Percentiles rank a stretch among this genome's conserved stretches.
These are phyloP conservation scores for Chamaenerion angustifolium DNA, from an alignment of 345 rosid genomes.

Conservation along the genomic window DNA sequence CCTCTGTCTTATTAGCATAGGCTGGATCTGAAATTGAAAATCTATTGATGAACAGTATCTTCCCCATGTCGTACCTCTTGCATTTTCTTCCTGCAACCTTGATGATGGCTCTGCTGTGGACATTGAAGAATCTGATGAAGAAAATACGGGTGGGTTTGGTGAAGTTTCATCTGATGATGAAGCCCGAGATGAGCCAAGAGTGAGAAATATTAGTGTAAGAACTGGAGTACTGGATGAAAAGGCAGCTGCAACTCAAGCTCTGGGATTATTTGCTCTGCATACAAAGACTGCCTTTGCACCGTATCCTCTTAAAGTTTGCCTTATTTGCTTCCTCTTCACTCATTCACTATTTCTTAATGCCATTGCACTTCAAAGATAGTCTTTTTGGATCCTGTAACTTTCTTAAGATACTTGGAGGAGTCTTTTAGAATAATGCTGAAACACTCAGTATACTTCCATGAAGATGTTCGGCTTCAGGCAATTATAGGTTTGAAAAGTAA, in stretches of 20 bases:
- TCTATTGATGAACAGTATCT: slow-evolving; percentile 51
- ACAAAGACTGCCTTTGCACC: slow-evolving; percentile 67
- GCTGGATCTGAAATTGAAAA: neutral
- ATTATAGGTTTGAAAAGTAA: slow-evolving; percentile 69
- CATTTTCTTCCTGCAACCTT: slow-evolving; percentile 86
- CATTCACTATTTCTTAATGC: neutral
- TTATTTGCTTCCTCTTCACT: neutral
- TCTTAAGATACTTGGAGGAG: slow-evolving; percentile 79
- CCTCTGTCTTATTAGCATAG: neutral
- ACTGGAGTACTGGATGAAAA: slow-evolving; percentile 98
- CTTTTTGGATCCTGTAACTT: slow-evolving; percentile 32
- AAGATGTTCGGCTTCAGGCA: slow-evolving; percentile 98
- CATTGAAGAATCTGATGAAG: slow-evolving; percentile 88
- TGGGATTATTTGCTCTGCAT: slow-evolving; percentile 91
- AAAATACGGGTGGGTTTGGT: slow-evolving; percentile 66
- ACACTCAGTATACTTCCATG: slow-evolving; percentile 89
- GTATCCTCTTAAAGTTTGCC: slow-evolving; percentile 48
- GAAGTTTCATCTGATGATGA: slow-evolving; percentile 99
- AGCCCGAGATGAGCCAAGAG: slow-evolving; percentile 91
- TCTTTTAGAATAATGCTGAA: slow-evolving; percentile 65
- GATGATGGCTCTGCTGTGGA: slow-evolving; percentile 98
- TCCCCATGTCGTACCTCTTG: slow-evolving; percentile 81
- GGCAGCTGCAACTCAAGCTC: slow-evolving; percentile 99
- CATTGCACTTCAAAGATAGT: slow-evolving; percentile 1
- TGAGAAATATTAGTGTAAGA: slow-evolving; percentile 87